Evolutionary conservation across 495 filamentous ascomycete species (phyloP).

Genomic region (Penicillium maclennaniae): DNA sequence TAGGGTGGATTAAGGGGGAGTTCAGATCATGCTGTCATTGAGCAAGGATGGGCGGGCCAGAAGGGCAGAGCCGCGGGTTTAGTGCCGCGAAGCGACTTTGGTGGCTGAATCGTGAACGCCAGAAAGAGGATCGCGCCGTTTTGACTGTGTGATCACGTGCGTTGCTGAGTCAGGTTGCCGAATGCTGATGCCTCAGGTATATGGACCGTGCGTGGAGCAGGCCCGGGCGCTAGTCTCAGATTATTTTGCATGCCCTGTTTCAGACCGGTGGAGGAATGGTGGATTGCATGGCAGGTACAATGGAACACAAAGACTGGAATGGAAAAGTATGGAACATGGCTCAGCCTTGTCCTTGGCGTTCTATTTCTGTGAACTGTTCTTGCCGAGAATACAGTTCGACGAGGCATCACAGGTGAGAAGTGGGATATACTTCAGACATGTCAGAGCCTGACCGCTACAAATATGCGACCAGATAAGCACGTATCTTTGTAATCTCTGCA

Average conservation of each 20-base stretch:
- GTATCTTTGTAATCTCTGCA: background rate
- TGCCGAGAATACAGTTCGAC: background rate
- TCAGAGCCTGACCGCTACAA: background rate
- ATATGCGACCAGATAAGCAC: background rate
- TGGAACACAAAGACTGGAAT: background rate
- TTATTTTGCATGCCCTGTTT: conserved; percentile 25
- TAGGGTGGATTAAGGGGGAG: background rate
- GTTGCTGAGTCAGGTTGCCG: background rate
- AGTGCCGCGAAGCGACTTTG: conserved; percentile 10
- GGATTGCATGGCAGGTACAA: background rate
- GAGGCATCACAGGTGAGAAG: background rate
- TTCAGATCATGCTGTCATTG: conserved; percentile 20
- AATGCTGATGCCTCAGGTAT: background rate
- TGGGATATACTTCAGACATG: background rate
- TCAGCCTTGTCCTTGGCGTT: no score
- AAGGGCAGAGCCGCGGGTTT: conserved; percentile 13
- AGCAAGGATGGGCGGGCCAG: conserved; percentile 15
- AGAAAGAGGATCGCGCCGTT: conserved; percentile 2
- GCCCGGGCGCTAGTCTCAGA: conserved; percentile 20
- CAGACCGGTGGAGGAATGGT: conserved; percentile 17
- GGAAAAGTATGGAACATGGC: background rate
- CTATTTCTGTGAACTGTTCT: background rate
- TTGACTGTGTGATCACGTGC: conserved; percentile 17
- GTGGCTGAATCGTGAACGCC: background rate
- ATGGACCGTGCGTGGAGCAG: conserved; percentile 6